Conservation (phyloP, 495 filamentous ascomycete genomes). For the Aspergillus saccharolyticus region DNA sequence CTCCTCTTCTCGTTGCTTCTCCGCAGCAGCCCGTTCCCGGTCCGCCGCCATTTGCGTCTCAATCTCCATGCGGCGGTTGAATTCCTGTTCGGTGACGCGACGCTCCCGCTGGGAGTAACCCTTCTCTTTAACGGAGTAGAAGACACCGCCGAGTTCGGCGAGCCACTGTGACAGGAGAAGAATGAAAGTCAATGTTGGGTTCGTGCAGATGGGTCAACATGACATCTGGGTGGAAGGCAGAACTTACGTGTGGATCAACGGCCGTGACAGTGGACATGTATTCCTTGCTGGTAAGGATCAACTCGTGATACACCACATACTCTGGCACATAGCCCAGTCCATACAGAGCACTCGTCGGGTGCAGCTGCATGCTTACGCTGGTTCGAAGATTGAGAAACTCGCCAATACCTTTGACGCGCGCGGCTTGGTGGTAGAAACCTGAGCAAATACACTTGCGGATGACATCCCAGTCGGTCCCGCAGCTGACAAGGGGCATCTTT, state of each 20-base stretch:
- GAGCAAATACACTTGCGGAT: constrained; percentile 96
- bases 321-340: constrained; percentile 91
- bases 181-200: constrained; percentile 6
- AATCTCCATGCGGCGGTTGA: constrained; percentile 92
- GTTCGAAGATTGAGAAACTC: constrained; percentile 97
- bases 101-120: constrained; percentile 88
- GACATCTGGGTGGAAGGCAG: background rate
- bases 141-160: constrained; percentile 96
- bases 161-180: constrained; percentile 59
- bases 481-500: constrained; percentile 81
- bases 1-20: constrained; percentile 51
- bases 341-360: constrained; percentile 89
- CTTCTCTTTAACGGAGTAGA: constrained; percentile 97
- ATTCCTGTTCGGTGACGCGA: constrained; percentile 86
- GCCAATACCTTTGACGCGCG: constrained; percentile 90
- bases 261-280: constrained; percentile 98
- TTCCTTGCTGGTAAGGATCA: constrained; percentile 94
- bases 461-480: constrained; percentile 94
- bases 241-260: constrained; percentile 79
- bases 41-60: constrained; percentile 90
- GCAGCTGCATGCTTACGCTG: constrained; percentile 85
- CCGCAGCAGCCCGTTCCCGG: constrained; percentile 55
- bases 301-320: constrained; percentile 97
- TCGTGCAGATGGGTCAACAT: constrained; percentile 1
- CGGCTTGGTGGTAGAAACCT: constrained; percentile 98